Evolutionary conservation across 2,329 filamentous ascomycete genomes (phyloP).

Genomic region (Fusarium annulatum): DNA sequence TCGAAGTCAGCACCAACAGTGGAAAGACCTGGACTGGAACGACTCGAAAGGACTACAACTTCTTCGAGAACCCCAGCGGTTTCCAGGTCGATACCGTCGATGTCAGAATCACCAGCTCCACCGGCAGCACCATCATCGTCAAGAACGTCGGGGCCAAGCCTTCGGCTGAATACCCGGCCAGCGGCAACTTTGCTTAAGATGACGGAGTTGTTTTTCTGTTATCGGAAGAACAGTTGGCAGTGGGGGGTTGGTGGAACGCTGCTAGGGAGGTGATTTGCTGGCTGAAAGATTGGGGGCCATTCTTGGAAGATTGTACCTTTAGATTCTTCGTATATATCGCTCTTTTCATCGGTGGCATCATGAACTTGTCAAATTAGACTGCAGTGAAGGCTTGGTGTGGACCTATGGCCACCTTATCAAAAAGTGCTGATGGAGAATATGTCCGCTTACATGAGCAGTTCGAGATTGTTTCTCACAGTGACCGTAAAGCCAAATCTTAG

Average conservation of each 20-base stretch:
- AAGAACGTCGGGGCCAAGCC: conserved; percentile 59
- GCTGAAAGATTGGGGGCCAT: not conserved
- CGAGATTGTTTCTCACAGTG: not conserved
- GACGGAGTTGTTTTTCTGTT: no score
- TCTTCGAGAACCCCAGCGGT: conserved; percentile 68
- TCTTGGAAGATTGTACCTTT: not conserved
- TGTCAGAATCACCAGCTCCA: conserved; percentile 65
- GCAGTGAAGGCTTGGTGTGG: not conserved
- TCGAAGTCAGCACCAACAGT: conserved; percentile 71
- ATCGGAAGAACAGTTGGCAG: no score
- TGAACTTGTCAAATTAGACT: not conserved
- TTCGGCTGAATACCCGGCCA: conserved; percentile 44
- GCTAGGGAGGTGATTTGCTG: not conserved
- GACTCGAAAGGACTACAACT: conserved; percentile 66
- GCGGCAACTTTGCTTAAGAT: conserved; percentile 47
- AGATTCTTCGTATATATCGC: not conserved
- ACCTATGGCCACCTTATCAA: not conserved
- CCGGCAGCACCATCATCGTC: conserved; percentile 63
- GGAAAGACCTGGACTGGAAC: conserved; percentile 68
- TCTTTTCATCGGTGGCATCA: not conserved
- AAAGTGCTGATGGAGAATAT: not conserved
- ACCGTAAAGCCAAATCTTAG: not conserved
- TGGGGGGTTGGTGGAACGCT: not conserved
- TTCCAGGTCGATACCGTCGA: conserved; percentile 66
- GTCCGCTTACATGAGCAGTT: not conserved